Evolutionary conservation across 371 early-diverging fungal species (phyloP).

Genomic region (Dichotomocladium elegans): DNA sequence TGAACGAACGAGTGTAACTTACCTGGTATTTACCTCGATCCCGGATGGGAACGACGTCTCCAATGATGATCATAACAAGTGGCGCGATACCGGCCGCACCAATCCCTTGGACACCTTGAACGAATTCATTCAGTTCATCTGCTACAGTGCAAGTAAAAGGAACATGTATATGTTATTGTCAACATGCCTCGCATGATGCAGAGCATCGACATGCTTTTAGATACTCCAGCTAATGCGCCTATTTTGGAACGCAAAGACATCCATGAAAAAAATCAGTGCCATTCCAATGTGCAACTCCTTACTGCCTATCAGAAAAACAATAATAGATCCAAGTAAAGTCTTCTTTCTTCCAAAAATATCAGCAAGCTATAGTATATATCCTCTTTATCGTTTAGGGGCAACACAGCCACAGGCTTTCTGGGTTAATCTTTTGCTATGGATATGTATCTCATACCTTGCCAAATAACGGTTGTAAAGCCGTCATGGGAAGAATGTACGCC

Average conservation of each 20-base stretch:
- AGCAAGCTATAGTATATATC: too few species aligned
- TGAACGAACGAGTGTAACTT: too few species aligned
- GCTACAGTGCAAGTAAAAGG: background rate
- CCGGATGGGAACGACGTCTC: conserved; percentile 52
- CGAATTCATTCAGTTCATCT: background rate
- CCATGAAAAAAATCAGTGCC: background rate
- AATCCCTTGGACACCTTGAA: conserved; percentile 31
- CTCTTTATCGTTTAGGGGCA: conserved; percentile 23
- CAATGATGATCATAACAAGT: conserved; percentile 54
- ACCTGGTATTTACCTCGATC: conserved; percentile 61
- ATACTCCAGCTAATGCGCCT: conserved; percentile 3
- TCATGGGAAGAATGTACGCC: conserved; percentile 33
- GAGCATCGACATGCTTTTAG: background rate
- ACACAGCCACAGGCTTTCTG: too few species aligned
- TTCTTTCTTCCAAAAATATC: conserved; percentile 9
- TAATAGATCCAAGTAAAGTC: conserved; percentile 24
- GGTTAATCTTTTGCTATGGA: background rate
- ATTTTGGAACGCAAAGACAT: background rate
- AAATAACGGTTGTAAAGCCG: conserved; percentile 38
- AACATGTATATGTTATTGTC: background rate
- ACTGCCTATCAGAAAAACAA: conserved; percentile 55
- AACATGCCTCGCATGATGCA: conserved; percentile 7
- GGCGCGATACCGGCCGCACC: conserved; percentile 64
- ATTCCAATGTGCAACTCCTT: background rate
- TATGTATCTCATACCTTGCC: conserved; percentile 14